Evolutionary conservation across 371 early-diverging fungal species (phyloP).

Genomic region (Mortierella sp.): DNA sequence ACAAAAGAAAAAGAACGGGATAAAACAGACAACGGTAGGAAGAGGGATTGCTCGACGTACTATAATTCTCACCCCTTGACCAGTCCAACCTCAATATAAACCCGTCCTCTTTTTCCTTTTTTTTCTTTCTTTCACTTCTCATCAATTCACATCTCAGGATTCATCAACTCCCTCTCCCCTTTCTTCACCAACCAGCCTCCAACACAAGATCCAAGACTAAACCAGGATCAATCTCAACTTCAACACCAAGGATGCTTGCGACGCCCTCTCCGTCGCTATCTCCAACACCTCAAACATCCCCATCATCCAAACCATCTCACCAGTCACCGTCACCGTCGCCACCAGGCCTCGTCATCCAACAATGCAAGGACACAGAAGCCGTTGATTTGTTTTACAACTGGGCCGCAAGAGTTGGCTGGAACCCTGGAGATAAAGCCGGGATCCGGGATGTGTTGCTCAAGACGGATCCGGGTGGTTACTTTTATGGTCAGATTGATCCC

Average conservation of each 20-base stretch:
- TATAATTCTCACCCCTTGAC: neutral
- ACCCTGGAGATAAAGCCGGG: slow-evolving; percentile 37
- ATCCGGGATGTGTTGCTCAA: slow-evolving; percentile 42
- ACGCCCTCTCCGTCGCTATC: neutral
- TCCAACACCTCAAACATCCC: neutral
- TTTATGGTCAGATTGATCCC: slow-evolving; percentile 23
- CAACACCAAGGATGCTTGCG: neutral
- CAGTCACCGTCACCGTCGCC: neutral
- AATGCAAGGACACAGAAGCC: slow-evolving; percentile 21
- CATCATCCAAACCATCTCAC: neutral
- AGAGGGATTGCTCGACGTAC: neutral
- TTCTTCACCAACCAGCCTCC: neutral
- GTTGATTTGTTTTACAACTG: slow-evolving; percentile 32
- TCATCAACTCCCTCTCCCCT: neutral
- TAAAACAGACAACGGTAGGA: too few relatives aligned
- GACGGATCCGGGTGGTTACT: slow-evolving; percentile 36
- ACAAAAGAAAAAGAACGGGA: neutral
- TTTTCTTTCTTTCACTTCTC: neutral
- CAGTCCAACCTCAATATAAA: neutral
- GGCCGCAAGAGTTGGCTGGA: slow-evolving; percentile 46
- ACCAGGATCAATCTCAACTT: neutral
- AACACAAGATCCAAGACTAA: neutral
- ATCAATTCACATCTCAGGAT: neutral
- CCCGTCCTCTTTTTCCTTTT: too few relatives aligned
- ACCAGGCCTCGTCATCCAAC: neutral